phyloP scores from a whole-genome alignment of 305 asterid species.

The Fraxinus floribunda region DNA sequence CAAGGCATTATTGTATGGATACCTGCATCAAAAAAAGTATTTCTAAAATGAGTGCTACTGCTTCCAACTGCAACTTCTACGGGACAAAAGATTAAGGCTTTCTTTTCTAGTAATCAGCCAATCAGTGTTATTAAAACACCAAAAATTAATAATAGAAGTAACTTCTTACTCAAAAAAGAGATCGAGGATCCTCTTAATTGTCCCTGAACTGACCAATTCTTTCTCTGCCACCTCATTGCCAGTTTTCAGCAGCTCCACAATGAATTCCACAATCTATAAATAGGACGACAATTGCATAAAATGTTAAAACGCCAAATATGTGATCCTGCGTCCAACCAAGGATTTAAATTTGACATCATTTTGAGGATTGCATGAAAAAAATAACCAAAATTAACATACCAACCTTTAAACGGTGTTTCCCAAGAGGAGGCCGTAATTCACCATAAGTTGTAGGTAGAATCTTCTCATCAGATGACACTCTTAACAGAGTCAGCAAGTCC shows the following conservation, averaged over 20 bases:
- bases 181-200: slow-evolving; percentile 76
- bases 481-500: slow-evolving; percentile 72
- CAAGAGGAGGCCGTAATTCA: slow-evolving; percentile 91
- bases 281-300: slow-evolving; percentile 17
- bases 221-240: slow-evolving; percentile 82
- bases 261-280: slow-evolving; percentile 82
- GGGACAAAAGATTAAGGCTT: not conserved
- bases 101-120: slow-evolving; percentile 3
- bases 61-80: slow-evolving; percentile 17
- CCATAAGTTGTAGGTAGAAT: slow-evolving; percentile 81
- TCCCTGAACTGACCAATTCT: slow-evolving; percentile 79
- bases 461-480: slow-evolving; percentile 74
- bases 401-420: slow-evolving; percentile 93
- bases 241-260: slow-evolving; percentile 82
- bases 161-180: slow-evolving; percentile 86
- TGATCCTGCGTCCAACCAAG: not conserved
- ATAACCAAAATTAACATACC: slow-evolving; percentile 16
- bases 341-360: slow-evolving; percentile 1
- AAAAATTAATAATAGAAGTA: slow-evolving; percentile 13
- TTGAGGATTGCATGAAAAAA: not conserved
- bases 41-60: not conserved
- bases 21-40: slow-evolving; percentile 51
- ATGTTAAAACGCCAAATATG: not conserved
- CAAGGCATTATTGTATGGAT: slow-evolving; percentile 89
- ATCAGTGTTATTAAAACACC: not conserved